Evolutionary conservation across 306 rosid species (phyloP).

Genomic region (Rosa rugosa): DNA sequence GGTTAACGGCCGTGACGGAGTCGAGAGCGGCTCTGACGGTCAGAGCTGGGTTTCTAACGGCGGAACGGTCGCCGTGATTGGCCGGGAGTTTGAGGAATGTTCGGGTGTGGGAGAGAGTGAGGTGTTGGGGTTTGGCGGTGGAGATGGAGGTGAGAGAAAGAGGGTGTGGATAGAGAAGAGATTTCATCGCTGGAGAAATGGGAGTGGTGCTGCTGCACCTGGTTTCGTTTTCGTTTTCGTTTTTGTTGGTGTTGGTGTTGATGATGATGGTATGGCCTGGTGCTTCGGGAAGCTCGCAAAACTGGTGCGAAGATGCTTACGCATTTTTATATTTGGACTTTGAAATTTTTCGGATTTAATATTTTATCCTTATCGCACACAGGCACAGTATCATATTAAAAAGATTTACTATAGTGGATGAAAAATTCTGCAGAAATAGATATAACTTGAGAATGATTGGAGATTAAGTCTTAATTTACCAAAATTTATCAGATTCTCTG

Average conservation of each 20-base stretch:
- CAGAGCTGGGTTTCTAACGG: conserved; percentile 28
- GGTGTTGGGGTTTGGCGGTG: conserved; percentile 25
- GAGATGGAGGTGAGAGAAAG: conserved; percentile 34
- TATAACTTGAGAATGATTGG: too few species aligned
- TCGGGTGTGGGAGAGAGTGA: conserved; percentile 10
- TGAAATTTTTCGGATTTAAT: background rate
- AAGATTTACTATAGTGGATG: too few species aligned
- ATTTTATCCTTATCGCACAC: background rate
- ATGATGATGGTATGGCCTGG: background rate
- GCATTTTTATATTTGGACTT: background rate
- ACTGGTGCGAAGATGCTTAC: background rate
- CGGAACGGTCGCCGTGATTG: conserved; percentile 28
- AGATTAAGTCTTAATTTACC: too few species aligned
- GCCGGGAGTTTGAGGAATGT: conserved; percentile 30
- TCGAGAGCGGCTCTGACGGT: conserved; percentile 44
- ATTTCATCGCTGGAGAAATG: conserved; percentile 47
- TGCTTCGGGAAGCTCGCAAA: conserved; percentile 2
- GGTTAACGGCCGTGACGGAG: conserved; percentile 45
- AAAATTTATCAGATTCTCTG: too few species aligned
- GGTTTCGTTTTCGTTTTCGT: background rate
- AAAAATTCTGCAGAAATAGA: too few species aligned
- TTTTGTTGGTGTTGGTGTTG: background rate
- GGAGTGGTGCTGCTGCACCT: background rate
- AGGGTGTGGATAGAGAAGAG: conserved; percentile 45
- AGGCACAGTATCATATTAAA: too few species aligned